Conservation (phyloP, 305 asterid species). For the Euphrasia arctica region DNA sequence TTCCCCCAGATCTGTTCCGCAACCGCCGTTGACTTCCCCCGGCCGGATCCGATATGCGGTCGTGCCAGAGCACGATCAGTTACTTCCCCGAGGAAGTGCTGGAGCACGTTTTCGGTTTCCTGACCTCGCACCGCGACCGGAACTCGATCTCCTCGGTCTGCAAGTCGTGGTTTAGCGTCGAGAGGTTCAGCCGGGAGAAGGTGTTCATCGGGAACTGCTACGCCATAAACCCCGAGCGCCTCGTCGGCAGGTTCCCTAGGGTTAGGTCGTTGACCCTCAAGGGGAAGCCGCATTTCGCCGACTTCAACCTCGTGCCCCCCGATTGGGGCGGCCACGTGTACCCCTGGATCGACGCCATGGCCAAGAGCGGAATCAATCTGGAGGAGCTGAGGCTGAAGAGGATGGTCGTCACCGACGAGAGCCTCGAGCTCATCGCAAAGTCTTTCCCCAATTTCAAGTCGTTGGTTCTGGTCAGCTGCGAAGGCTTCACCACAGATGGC, state of each 20-base stretch:
- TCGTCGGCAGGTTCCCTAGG: conserved; percentile 66
- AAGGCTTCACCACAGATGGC: conserved; percentile 40
- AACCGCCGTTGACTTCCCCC: neutral
- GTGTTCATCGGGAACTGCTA: conserved; percentile 83
- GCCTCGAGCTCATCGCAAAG: conserved; percentile 62
- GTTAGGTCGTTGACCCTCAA: conserved; percentile 59
- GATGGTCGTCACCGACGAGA: conserved; percentile 72
- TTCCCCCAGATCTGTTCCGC: conserved; percentile 47
- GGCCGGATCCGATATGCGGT: conserved; percentile 35
- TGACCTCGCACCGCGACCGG: conserved; percentile 50
- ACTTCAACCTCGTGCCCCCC: conserved; percentile 51
- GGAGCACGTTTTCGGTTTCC: conserved; percentile 61
- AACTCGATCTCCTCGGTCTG: conserved; percentile 71
- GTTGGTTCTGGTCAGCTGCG: conserved; percentile 64
- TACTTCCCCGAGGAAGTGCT: conserved; percentile 76
- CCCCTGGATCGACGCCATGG: conserved; percentile 70
- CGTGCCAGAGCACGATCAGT: conserved; percentile 45
- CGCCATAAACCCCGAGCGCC: conserved; percentile 53
- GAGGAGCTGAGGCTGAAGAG: conserved; percentile 84
- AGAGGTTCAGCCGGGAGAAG: conserved; percentile 59
- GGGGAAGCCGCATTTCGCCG: conserved; percentile 75
- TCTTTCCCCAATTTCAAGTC: conserved; percentile 77
- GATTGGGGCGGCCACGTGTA: conserved; percentile 65
- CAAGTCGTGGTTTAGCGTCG: conserved; percentile 62
- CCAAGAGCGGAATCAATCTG: conserved; percentile 40